Base-by-base conservation (phyloP, 768 basidiomycete species). In the Agaricus subrufescens region DNA sequence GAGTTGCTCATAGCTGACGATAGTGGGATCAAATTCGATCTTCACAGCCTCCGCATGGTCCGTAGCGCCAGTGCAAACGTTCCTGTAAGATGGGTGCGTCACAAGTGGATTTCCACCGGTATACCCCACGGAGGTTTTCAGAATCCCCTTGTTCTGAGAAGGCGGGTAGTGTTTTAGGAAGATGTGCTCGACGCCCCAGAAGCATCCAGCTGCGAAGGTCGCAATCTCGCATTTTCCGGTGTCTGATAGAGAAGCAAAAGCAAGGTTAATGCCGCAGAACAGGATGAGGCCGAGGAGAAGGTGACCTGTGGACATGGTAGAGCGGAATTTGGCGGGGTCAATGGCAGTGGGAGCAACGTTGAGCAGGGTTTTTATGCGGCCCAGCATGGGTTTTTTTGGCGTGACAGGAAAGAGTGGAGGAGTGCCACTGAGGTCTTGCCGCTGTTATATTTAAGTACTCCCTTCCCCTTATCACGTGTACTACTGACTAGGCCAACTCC, bases 131-230 rank as follows among this genome's bases (percentile, higher is more conserved):
- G 79, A 66, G 1, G 87, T 89, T 64, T 82, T 83, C 45, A 91
- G 62, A 50, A 92, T 86, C 10, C 90, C 89, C 70, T 87, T 90
- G 66, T 82, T 80, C 67, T 87, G 70, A 4, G 79, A 65, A 25
- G 85, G 84, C 0, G 87, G 86, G 71, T 83, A 91, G 61, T 90
- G 78, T 71, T 90, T 89, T 52, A 89, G 64, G 67, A 91, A 92
- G 66, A 91, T 89, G 64, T 92, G 89, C 62, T 93, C 87, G 19
- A 87, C 85, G 15, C 90, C 91, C 91, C 90, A 91, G 70, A 92
- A 92, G 65, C 90, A 91, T 23, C 90, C 88, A 8, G 78, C 73
- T 4, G 82, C 76, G 50, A 78, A 79, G 6, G 79, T 76, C 3
- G 76, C 81, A 60, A 71, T 71, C 60, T 73, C 65, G 19, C 67